Percentiles rank a stretch among this genome's conserved stretches.
Evolutionary conservation across 2,329 filamentous ascomycete genomes (phyloP).

Genomic region (Rhynchosporium agropyri): DNA sequence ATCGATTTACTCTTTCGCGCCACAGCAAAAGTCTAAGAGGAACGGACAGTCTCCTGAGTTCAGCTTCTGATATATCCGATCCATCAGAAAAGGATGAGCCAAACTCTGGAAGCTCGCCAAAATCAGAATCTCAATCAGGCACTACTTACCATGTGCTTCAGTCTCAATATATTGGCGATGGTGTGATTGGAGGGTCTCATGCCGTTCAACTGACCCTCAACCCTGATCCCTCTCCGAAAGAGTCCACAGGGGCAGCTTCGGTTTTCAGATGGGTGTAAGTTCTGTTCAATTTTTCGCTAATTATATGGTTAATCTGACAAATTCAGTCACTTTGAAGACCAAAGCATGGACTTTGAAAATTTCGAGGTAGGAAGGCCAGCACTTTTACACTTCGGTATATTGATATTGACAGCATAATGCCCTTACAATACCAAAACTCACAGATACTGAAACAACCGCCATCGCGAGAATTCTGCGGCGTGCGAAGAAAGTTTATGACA

Average conservation of each 20-base stretch:
- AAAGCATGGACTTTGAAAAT: constrained; percentile 25
- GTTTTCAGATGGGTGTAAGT: constrained; percentile 25
- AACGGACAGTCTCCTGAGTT: constrained; percentile 18
- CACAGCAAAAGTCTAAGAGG: constrained; percentile 17
- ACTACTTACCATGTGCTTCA: constrained; percentile 7
- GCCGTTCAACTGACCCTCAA: constrained; percentile 12
- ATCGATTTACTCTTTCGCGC: constrained; percentile 18
- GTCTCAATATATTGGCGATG: constrained; percentile 23
- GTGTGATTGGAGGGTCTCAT: constrained; percentile 18
- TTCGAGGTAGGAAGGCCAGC: constrained; percentile 16
- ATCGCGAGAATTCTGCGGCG: constrained; percentile 27
- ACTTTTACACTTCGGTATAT: background rate
- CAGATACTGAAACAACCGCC: constrained; percentile 23
- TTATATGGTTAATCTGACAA: background rate
- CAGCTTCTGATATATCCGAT: constrained; percentile 17
- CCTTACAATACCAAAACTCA: constrained; percentile 21
- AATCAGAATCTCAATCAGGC: constrained; percentile 1
- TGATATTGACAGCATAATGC: constrained; percentile 16
- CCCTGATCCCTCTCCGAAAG: background rate
- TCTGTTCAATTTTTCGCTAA: background rate
- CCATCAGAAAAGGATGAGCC: constrained; percentile 12
- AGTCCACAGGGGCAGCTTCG: background rate
- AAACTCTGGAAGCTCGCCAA: background rate
- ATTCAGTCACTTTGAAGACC: constrained; percentile 23
- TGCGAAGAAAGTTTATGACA: constrained; percentile 28